Percentiles rank a stretch among this genome's conserved stretches.
These are phyloP conservation scores for Mycosphaerella sp. DNA, from an alignment of 2,329 filamentous ascomycete genomes.

Conservation along the genomic window DNA sequence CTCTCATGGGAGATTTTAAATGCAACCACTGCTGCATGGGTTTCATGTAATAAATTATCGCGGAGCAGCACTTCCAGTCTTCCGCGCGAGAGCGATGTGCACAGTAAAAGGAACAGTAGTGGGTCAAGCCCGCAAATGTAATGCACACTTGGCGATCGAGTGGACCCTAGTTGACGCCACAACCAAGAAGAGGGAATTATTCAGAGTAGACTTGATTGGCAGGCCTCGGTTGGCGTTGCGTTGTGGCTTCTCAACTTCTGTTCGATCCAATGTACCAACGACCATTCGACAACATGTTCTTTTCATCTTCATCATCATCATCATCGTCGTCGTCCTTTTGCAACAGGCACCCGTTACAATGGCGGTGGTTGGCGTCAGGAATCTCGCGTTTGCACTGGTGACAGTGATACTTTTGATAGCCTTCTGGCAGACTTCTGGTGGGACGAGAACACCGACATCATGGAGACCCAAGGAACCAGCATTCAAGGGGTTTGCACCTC, in stretches of 20 bases:
- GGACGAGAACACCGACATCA: not conserved
- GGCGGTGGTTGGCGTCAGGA: slow-evolving; percentile 1
- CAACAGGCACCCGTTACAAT: not conserved
- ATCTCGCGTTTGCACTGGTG: slow-evolving; percentile 1
- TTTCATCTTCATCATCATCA: not conserved
- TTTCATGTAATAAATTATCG: no score
- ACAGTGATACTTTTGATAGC: not conserved
- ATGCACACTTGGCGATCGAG: not conserved
- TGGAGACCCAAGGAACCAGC: slow-evolving; percentile 1
- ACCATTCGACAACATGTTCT: not conserved
- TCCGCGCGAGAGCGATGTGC: no score
- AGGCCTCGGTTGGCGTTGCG: not conserved
- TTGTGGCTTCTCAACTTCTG: not conserved
- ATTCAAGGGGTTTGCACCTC: slow-evolving; percentile 6
- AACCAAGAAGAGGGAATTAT: not conserved
- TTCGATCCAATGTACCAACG: not conserved
- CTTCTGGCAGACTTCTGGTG: slow-evolving; percentile 4
- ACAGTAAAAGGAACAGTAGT: no score
- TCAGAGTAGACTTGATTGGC: not conserved
- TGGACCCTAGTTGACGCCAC: not conserved
- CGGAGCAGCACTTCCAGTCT: no score
- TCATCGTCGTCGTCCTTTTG: not conserved
- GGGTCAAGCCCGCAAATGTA: not conserved
- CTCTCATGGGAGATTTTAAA: no score
- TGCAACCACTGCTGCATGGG: no score